These are phyloP conservation scores for Paramecium caudatum DNA, from an alignment of 73 alveolate species.

Conservation along the genomic window DNA sequence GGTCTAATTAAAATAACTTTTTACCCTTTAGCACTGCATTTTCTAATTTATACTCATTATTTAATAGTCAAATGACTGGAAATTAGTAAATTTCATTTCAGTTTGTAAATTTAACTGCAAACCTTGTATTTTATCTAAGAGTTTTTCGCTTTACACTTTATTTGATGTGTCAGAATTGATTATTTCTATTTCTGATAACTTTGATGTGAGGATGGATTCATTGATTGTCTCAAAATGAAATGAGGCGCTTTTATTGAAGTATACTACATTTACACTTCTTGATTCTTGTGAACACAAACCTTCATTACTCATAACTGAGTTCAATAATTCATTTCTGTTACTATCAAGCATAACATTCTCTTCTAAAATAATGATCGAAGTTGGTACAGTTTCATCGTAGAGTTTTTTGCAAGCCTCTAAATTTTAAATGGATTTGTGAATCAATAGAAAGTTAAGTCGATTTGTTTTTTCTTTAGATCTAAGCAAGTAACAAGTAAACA, in stretches of 20 bases:
- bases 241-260: slow-evolving; percentile 62
- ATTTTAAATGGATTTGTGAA: slow-evolving; percentile 4
- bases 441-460: neutral
- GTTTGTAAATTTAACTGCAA: neutral
- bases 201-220: neutral
- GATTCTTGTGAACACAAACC: neutral
- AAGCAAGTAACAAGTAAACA: slow-evolving; percentile 41
- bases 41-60: neutral
- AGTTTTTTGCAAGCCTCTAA: slow-evolving; percentile 56
- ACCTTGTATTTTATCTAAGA: slow-evolving; percentile 26
- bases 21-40: slow-evolving; percentile 35
- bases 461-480: slow-evolving; percentile 34
- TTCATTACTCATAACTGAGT: neutral
- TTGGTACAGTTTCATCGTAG: slow-evolving; percentile 65
- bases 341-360: neutral
- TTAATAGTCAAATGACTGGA: slow-evolving; percentile 20
- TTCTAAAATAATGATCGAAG: slow-evolving; percentile 61
- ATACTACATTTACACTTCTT: neutral
- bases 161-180: neutral
- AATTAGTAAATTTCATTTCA: neutral
- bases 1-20: neutral
- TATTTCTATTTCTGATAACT: slow-evolving; percentile 45
- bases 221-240: slow-evolving; percentile 16
- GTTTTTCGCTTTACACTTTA: neutral
- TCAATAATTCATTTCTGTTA: neutral